phyloP scores from a whole-genome alignment of 768 basidiomycete species.

The Naganishia vaughanmartiniae region DNA sequence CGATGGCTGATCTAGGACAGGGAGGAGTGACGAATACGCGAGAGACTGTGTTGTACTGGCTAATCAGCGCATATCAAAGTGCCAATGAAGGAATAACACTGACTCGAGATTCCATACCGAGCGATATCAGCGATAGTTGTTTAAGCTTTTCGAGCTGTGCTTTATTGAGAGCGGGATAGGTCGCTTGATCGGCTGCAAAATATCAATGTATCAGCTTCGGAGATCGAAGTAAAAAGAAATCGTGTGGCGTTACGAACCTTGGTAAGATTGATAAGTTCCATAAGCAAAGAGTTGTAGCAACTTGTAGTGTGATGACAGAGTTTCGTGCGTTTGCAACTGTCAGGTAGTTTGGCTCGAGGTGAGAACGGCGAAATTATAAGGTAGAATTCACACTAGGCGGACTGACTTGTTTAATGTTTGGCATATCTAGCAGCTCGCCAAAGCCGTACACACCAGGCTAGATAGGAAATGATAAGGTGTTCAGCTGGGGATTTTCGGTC shows the following conservation, averaged over 20 bases:
- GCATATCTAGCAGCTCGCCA: slow-evolving; percentile 75
- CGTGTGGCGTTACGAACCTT: slow-evolving; percentile 6
- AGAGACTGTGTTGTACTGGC: slow-evolving; percentile 51
- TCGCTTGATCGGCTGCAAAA: slow-evolving; percentile 62
- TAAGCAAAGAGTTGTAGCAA: slow-evolving; percentile 86
- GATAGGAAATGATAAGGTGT: background rate
- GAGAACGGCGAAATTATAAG: background rate
- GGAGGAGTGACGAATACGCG: slow-evolving; percentile 70
- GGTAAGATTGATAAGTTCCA: slow-evolving; percentile 57
- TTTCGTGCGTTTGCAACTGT: slow-evolving; percentile 11
- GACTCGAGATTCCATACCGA: slow-evolving; percentile 75
- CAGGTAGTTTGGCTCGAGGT: background rate
- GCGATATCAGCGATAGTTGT: slow-evolving; percentile 83
- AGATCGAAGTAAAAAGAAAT: background rate
- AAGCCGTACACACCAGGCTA: slow-evolving; percentile 88
- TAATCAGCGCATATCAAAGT: background rate
- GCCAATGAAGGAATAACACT: slow-evolving; percentile 41
- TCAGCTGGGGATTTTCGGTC: background rate
- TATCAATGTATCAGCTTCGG: background rate
- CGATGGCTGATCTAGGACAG: slow-evolving; percentile 68
- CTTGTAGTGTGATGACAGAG: slow-evolving; percentile 57
- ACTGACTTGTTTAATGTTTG: slow-evolving; percentile 78
- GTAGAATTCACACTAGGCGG: background rate
- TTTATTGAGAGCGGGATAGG: slow-evolving; percentile 65
- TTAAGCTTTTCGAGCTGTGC: slow-evolving; percentile 83